These are phyloP conservation scores for Thalassiosira tumida DNA, from an alignment of 352 stramenopile genomes.

Conservation along the genomic window DNA sequence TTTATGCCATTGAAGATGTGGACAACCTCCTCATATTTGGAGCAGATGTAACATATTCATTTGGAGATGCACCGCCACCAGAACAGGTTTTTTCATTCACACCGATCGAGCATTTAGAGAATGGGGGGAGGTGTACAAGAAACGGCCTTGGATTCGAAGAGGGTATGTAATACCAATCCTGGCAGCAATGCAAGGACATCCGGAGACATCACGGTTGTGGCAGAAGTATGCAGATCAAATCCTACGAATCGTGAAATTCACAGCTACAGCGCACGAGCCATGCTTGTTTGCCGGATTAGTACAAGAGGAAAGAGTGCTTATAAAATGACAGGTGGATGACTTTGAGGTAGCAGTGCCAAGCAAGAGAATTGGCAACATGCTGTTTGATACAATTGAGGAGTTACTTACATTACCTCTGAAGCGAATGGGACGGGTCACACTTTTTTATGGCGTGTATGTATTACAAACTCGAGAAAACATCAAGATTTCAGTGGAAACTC, in stretches of 20 bases:
- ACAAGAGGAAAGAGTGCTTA: slow-evolving; percentile 61
- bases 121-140: slow-evolving; percentile 38
- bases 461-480: slow-evolving; percentile 66
- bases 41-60: slow-evolving; percentile 28
- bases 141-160: slow-evolving; percentile 11
- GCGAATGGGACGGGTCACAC: slow-evolving; percentile 23
- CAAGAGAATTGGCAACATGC: slow-evolving; percentile 68
- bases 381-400: slow-evolving; percentile 48
- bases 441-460: slow-evolving; percentile 74
- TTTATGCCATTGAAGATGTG: slow-evolving; percentile 45
- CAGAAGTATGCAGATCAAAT: slow-evolving; percentile 72
- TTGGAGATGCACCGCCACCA: background rate
- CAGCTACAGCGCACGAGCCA: slow-evolving; percentile 75
- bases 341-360: slow-evolving; percentile 73
- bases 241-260: slow-evolving; percentile 58
- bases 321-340: slow-evolving; percentile 81
- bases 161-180: slow-evolving; percentile 51
- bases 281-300: slow-evolving; percentile 68
- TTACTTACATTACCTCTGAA: slow-evolving; percentile 48
- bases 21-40: background rate
- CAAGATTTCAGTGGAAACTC: slow-evolving; percentile 53
- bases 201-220: slow-evolving; percentile 77
- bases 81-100: slow-evolving; percentile 51
- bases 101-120: slow-evolving; percentile 40
- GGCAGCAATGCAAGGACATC: slow-evolving; percentile 72